Evolutionary conservation across 2,329 filamentous ascomycete genomes (phyloP).

Genomic region (Epichloe amarillans): DNA sequence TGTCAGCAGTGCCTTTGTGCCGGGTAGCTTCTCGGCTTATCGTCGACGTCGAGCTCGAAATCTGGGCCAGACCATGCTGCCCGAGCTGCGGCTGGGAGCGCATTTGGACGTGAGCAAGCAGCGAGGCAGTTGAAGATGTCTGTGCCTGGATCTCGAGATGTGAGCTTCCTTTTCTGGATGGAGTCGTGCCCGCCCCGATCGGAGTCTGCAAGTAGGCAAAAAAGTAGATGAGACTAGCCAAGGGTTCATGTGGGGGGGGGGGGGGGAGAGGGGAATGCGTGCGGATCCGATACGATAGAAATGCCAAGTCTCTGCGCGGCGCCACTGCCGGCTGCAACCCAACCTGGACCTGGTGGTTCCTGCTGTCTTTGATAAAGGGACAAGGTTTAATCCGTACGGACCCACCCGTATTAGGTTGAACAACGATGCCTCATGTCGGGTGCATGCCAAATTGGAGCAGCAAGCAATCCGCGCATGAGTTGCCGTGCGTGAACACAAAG

Average conservation of each 20-base stretch:
- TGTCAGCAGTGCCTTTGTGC: not conserved
- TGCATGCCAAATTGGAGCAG: too few relatives aligned
- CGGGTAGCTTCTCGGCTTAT: not conserved
- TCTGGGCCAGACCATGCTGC: not conserved
- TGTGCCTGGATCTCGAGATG: not conserved
- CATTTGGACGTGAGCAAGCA: not conserved
- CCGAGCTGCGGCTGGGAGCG: not conserved
- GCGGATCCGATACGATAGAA: not conserved
- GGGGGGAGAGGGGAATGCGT: too few relatives aligned
- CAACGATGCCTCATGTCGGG: too few relatives aligned
- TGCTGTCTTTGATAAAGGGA: too few relatives aligned
- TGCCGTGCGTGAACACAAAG: too few relatives aligned
- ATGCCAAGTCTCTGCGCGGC: not conserved
- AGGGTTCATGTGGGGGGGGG: not conserved
- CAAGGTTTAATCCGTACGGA: too few relatives aligned
- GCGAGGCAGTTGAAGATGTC: not conserved
- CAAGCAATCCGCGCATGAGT: too few relatives aligned
- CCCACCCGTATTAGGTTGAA: too few relatives aligned
- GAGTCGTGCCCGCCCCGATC: not conserved
- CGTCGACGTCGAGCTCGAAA: not conserved
- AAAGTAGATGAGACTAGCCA: not conserved
- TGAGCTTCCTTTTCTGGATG: not conserved
- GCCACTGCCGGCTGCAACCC: not conserved
- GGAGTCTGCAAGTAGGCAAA: too few relatives aligned
- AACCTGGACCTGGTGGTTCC: too few relatives aligned